Evolutionary conservation across 805 yeast genomes (phyloP), one percentile per base, ranked within the genome.

Genomic region (Metschnikowia arizonensis): DNA sequence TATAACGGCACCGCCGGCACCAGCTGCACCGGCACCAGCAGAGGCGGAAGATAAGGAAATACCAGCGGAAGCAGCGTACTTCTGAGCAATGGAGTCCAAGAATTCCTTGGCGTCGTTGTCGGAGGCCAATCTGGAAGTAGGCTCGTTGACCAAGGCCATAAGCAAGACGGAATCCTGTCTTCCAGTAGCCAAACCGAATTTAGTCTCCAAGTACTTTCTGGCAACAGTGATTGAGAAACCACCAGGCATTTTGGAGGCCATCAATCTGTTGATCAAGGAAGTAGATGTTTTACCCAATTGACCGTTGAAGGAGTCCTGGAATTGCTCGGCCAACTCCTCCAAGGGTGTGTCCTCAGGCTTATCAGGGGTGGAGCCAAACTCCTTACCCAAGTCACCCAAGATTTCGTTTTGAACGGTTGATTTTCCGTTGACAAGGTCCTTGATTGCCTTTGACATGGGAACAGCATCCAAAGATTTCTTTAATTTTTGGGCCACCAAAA

Each of bases 241-340:
- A 78, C 99, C 99, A 44, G 99, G 98, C 98, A 93, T 93, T 75
- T 93, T 93, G 24, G 97, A 85, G 9, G 98, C 83, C 75, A 90
- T 85, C 62, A 93, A 77, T 72, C 97, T 84, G 52, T 96, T 87
- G 52, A 91, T 76, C 60, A 93, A 78, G 24, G 97, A 85, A 31
- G 89, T 72, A 1, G 98, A 85, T 61, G 90, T 96, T 68, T 93
- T 93, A 66, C 99, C 99, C 55, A 93, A 79, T 54, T 81, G 77
- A 56, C 98, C 98, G 54, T 72, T 64, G 75, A 88, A 93, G 23
- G 90, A 74, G 54, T 88, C 96, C 73, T 91, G 97, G 80, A 93
- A 88, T 59, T 80, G 83, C 63, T 88, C 98, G 40, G 98, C 97
- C 65, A 93, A 81, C 69, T 93, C 99, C 62, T 81, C 86, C 58